Conservation (phyloP, 352 stramenopile genomes). For the Phytophthora foliorum region DNA sequence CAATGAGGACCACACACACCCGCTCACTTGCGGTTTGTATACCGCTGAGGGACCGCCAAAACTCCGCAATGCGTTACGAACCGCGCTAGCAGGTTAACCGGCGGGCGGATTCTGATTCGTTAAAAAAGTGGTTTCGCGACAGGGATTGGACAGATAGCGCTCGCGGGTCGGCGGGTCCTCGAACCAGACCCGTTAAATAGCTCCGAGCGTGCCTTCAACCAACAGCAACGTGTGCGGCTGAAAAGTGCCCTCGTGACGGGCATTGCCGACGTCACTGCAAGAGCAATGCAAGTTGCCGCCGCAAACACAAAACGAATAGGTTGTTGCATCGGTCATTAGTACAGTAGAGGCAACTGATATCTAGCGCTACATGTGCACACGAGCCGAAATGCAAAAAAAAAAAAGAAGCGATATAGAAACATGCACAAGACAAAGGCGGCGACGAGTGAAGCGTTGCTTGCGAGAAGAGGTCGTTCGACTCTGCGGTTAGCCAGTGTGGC, state of each 20-base stretch:
- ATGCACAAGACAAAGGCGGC: conserved; percentile 19
- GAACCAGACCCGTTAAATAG: conserved; percentile 1
- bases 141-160: neutral
- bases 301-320: no score
- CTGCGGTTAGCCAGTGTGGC: conserved; percentile 18
- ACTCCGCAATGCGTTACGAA: neutral
- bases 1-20: conserved; percentile 43
- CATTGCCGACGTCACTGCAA: neutral
- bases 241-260: conserved; percentile 2
- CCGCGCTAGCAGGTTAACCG: neutral
- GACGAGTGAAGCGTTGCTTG: conserved; percentile 5
- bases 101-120: neutral
- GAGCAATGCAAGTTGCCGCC: no score
- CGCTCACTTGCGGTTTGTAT: conserved; percentile 32
- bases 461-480: conserved; percentile 1
- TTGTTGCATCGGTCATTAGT: neutral
- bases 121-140: neutral
- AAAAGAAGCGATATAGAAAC: conserved; percentile 20
- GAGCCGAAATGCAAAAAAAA: no score
- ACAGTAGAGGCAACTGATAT: neutral
- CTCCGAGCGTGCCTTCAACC: conserved; percentile 29
- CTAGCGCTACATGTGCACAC: neutral
- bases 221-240: conserved; percentile 24
- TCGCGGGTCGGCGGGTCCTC: neutral
- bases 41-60: neutral